Percentiles rank a stretch among this genome's conserved stretches.
These are phyloP conservation scores for Candida endomychidarum DNA, from an alignment of 805 yeast genomes.

Conservation along the genomic window DNA sequence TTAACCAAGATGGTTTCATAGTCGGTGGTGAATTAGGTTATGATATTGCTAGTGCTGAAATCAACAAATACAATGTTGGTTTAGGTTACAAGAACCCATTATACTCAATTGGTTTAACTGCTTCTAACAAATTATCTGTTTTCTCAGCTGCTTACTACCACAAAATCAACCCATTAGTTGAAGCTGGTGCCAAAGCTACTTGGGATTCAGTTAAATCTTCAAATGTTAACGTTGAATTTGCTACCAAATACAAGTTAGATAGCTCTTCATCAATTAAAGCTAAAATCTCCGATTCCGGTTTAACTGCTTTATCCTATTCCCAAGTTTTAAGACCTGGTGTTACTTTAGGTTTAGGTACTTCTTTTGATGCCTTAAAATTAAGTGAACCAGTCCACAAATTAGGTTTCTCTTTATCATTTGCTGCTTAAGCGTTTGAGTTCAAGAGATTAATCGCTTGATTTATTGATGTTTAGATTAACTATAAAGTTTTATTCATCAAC, in stretches of 20 bases:
- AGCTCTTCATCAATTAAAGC: constrained; percentile 89
- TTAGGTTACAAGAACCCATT: constrained; percentile 88
- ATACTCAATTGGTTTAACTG: constrained; percentile 82
- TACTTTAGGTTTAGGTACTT: constrained; percentile 94
- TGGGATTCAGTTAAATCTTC: constrained; percentile 84
- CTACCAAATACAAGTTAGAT: constrained; percentile 92
- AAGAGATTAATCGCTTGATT: not conserved
- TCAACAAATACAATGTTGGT: constrained; percentile 92
- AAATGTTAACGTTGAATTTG: constrained; percentile 91
- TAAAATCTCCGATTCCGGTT: constrained; percentile 93
- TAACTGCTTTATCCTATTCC: constrained; percentile 89
- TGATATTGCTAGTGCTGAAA: constrained; percentile 89
- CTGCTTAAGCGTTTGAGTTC: constrained; percentile 55
- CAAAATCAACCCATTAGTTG: constrained; percentile 85
- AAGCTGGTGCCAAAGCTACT: constrained; percentile 97
- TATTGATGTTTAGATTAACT: constrained; percentile 4
- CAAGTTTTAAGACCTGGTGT: constrained; percentile 96
- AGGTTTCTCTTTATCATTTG: constrained; percentile 90
- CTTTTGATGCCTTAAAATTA: constrained; percentile 92
- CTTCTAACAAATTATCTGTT: constrained; percentile 81
- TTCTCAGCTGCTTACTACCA: constrained; percentile 97
- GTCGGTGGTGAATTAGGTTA: constrained; percentile 97
- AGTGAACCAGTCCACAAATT: constrained; percentile 97
- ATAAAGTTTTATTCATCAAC: constrained; percentile 7
- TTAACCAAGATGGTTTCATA: constrained; percentile 94